A percentile compares a stretch with the other conserved stretches of the same genome.
These are phyloP conservation scores for Gloeophyllum trabeum DNA, from an alignment of 768 basidiomycete species.

Conservation along the genomic window DNA sequence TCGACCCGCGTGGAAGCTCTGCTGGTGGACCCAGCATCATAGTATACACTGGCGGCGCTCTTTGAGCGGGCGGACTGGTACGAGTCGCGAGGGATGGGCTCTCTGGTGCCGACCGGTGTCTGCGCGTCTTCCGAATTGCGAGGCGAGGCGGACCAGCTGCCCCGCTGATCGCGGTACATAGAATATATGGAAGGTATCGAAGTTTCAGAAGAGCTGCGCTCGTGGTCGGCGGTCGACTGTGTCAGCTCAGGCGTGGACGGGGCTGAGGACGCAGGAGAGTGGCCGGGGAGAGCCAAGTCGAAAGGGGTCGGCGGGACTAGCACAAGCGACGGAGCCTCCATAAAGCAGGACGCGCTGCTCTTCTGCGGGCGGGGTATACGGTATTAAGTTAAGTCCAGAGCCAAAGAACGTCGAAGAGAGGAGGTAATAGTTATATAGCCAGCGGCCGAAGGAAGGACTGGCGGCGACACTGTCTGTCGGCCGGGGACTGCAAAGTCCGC, in stretches of 20 bases:
- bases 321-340: background rate
- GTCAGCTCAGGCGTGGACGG: slow-evolving; percentile 25
- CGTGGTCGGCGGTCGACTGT: slow-evolving; percentile 23
- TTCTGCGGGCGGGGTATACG: too few species aligned
- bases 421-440: too few species aligned
- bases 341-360: background rate
- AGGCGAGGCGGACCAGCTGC: slow-evolving; percentile 36
- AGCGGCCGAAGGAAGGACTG: too few species aligned
- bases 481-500: too few species aligned
- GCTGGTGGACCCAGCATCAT: slow-evolving; percentile 16
- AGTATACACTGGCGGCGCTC: slow-evolving; percentile 16
- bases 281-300: slow-evolving; percentile 19
- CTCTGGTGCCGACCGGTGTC: slow-evolving; percentile 12
- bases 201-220: slow-evolving; percentile 55
- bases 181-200: slow-evolving; percentile 80
- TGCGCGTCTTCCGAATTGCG: slow-evolving; percentile 23
- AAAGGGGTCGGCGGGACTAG: background rate
- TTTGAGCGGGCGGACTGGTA: slow-evolving; percentile 16
- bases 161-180: slow-evolving; percentile 65
- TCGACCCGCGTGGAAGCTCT: slow-evolving; percentile 13
- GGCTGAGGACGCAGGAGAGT: slow-evolving; percentile 16
- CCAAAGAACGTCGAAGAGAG: too few species aligned
- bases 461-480: too few species aligned
- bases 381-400: too few species aligned
- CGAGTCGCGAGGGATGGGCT: slow-evolving; percentile 23